Evolutionary conservation across 139 green algal genomes (phyloP), one percentile per base, ranked within the genome.

Genomic region (Marvania coccoides): DNA sequence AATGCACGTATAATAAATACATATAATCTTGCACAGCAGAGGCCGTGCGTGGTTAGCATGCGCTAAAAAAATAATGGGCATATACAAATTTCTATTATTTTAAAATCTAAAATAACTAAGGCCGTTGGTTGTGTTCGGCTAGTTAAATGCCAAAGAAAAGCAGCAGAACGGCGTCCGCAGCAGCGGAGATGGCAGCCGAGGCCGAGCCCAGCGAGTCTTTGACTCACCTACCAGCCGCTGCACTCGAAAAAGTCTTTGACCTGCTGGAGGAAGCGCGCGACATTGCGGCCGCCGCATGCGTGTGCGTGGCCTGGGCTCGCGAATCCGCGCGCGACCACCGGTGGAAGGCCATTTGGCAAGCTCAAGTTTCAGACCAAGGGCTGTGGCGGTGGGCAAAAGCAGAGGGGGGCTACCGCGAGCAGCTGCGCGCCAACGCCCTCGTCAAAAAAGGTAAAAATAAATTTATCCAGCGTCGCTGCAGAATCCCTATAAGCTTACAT

Each of bases 341-440:
- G 7, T 71, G 55, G 56, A 36, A 26, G n/a, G 47, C 46, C 31
- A 73, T 58, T 31, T 74, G 68, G 68, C 24, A 57, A 26, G 15
- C 28, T 13, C n/a, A 65, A 24, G 57, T 73, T 15, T 40, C 33
- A 24, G 62, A 66, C n/a, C 35, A 51, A 1, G 15, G 31, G 6
- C 46, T 74, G 19, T 74, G 68, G 68, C 60, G 60, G 24, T 74
- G 68, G 68, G 55, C 68, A 3, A 48, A 61, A 14, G 62, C 61
- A 2, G 40, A 59, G 1, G 69, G 69, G n/a, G 61, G 62, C 15
- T 74, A 66, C 47, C 63, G 69, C 26, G 64, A 75, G 46, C 69
- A 75, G 60, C 62, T 75, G 46, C 45, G 47, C 9, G 69, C 69
- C 15, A 42, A 28, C 37, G 36, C 38, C 14, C 42, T 74, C 26